These are phyloP conservation scores for Viridothelium virens DNA, from an alignment of 495 filamentous ascomycete genomes.

Conservation along the genomic window DNA sequence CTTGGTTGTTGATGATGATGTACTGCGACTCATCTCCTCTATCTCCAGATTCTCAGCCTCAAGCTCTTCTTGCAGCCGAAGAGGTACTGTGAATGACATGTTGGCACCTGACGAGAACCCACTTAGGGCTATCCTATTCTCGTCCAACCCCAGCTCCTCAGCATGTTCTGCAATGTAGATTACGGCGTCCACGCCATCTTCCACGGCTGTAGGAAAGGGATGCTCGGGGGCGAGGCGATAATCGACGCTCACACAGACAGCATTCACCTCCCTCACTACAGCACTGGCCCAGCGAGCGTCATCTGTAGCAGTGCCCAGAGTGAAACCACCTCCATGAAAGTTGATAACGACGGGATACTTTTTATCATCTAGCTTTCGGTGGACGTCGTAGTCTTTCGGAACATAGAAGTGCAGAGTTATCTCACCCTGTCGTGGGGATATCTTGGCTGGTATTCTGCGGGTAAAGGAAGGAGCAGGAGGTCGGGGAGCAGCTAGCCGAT, in stretches of 20 bases:
- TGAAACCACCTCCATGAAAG: conserved; percentile 42
- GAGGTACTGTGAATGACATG: conserved; percentile 69
- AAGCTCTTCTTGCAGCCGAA: conserved; percentile 51
- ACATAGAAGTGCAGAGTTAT: conserved; percentile 77
- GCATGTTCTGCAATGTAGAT: conserved; percentile 37
- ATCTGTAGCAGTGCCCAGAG: conserved; percentile 35
- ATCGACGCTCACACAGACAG: conserved; percentile 38
- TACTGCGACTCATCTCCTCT: not conserved
- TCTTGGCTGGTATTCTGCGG: conserved; percentile 52
- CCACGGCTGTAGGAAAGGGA: conserved; percentile 41
- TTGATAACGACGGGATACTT: conserved; percentile 38
- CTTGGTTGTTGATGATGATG: not conserved
- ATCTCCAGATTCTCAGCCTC: not conserved
- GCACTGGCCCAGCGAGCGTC: conserved; percentile 37
- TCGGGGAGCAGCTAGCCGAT: conserved; percentile 57
- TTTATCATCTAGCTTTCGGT: conserved; percentile 35
- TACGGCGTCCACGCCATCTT: conserved; percentile 40
- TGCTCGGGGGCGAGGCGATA: conserved; percentile 38
- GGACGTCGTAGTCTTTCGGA: conserved; percentile 51
- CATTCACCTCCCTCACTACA: conserved; percentile 34
- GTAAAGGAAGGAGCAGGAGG: conserved; percentile 62
- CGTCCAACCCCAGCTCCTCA: conserved; percentile 46
- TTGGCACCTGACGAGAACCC: conserved; percentile 90
- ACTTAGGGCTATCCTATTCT: conserved; percentile 58
- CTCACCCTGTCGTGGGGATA: conserved; percentile 45